A percentile compares a stretch with the other conserved stretches of the same genome.
phyloP scores from a whole-genome alignment of 495 filamentous ascomycete species.

The Penicillium soppii region DNA sequence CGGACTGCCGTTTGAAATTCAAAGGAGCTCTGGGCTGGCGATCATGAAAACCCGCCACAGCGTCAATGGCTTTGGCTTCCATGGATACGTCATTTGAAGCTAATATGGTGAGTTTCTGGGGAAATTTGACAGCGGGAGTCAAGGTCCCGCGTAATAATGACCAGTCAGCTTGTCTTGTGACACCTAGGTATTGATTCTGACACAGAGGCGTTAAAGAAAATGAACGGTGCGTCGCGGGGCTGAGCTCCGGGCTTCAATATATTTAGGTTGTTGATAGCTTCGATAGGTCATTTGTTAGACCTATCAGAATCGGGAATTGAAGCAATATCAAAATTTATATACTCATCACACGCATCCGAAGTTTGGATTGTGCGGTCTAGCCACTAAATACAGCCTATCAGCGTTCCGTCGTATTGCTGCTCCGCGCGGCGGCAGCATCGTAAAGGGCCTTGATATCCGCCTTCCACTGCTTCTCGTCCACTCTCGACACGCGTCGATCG shows the following conservation, averaged over 20 bases:
- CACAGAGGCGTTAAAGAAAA: not conserved
- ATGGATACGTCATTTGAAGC: constrained; percentile 8
- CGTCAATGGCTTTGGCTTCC: not conserved
- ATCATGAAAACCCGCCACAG: constrained; percentile 1
- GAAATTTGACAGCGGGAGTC: constrained; percentile 20
- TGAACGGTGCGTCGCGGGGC: not conserved
- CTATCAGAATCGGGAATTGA: not conserved
- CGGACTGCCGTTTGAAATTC: not conserved
- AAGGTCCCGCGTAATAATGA: not conserved
- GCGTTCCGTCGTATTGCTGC: constrained; percentile 13
- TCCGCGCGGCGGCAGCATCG: constrained; percentile 43
- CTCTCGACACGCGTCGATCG: constrained; percentile 55
- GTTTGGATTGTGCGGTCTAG: not conserved
- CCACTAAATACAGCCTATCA: not conserved
- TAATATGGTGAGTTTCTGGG: constrained; percentile 17
- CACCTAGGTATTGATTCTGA: not conserved
- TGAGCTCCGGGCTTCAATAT: not conserved
- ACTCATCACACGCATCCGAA: not conserved
- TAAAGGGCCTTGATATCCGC: constrained; percentile 59
- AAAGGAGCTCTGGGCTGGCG: not conserved
- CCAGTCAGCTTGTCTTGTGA: not conserved
- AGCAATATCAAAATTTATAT: not conserved
- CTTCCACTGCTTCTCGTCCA: constrained; percentile 58
- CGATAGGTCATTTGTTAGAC: not conserved
- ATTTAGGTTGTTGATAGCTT: not conserved